Evolutionary conservation across 1,139 yeast species (phyloP), one percentile per base, ranked within the genome.

Genomic region (Lodderomyces orthopsilosis): DNA sequence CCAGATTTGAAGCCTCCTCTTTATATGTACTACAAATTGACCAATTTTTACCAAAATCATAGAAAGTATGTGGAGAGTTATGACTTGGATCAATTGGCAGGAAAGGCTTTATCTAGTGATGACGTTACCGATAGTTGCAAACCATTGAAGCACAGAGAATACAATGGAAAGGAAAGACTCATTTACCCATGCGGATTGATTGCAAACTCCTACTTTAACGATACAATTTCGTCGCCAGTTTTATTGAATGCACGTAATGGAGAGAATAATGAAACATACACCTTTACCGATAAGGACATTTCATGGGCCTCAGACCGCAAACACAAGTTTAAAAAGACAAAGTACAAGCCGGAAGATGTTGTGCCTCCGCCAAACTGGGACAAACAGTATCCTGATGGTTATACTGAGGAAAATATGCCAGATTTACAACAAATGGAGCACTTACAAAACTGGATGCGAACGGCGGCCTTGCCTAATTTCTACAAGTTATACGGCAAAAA

Each of bases 311-410:
- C 90, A 4, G 96, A 91, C 61, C 75, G 78, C 41, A 68, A 83
- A 51, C 65, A 63, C 46, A 77, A 95, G 48, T 91, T 83, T 70
- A 81, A 85, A 66, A 86, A 83, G 63, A 90, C 98, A 2, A 59
- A 66, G 43, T 94, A 93, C 66, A 70, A 74, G 47, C 72, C 82
- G 24, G 63, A 76, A 10, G 84, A 91, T 22, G 87, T 93, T 44
- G 94, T 79, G 1, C 98, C 98, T 9, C 98, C 98, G 8, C 98
- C 96, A 54, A 89, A 89, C 67, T 93, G 98, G 98, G 69, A 70
- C 49, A 82, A 85, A 58, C 69, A 55, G 68, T 93, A 61, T 62
- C 98, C 98, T n/a, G 61, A 90, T 50, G 98, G 98, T 0, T 93
- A 93, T 66, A 90, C 85, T 15, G 84, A 79, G 22, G 81, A 83